Conservation (phyloP, 129 eudicot genomes). For the Oenanthe sinensis region DNA sequence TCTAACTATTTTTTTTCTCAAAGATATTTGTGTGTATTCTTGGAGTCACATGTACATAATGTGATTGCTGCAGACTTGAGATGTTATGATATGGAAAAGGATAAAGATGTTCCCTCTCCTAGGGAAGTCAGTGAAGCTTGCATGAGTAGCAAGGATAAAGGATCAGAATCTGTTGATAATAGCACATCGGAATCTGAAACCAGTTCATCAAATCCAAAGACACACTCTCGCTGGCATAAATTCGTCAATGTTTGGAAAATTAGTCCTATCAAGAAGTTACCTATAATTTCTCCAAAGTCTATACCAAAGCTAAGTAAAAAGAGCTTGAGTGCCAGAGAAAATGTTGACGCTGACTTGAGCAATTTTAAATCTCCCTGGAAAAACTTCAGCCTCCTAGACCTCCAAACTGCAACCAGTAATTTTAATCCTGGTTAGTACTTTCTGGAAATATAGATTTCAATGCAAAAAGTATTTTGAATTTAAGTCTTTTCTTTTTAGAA, state of each 20-base stretch:
- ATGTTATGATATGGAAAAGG: slow-evolving; percentile 44
- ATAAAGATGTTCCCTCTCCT: slow-evolving; percentile 42
- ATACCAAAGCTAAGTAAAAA: slow-evolving; percentile 33
- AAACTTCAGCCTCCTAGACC: slow-evolving; percentile 45
- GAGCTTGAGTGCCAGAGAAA: slow-evolving; percentile 26
- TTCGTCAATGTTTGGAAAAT: slow-evolving; percentile 49
- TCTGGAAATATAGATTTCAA: background rate
- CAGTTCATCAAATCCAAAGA: slow-evolving; percentile 10
- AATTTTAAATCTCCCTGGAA: slow-evolving; percentile 51
- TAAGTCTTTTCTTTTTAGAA: background rate
- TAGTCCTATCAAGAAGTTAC: slow-evolving; percentile 30
- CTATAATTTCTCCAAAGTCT: slow-evolving; percentile 35
- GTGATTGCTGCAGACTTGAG: slow-evolving; percentile 43
- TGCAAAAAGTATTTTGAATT: background rate
- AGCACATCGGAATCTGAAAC: slow-evolving; percentile 14
- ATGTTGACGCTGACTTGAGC: slow-evolving; percentile 23
- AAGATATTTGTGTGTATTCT: background rate
- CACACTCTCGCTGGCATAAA: slow-evolving; percentile 46
- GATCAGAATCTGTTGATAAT: slow-evolving; percentile 23
- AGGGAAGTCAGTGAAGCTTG: slow-evolving; percentile 52
- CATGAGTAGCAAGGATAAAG: slow-evolving; percentile 22
- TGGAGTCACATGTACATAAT: background rate
- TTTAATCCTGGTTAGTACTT: slow-evolving; percentile 47
- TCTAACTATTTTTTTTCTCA: too few species aligned
- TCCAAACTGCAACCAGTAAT: slow-evolving; percentile 45